Evolutionary conservation across 2,329 filamentous ascomycete genomes (phyloP).

Genomic region (Rhinocladiella similis): DNA sequence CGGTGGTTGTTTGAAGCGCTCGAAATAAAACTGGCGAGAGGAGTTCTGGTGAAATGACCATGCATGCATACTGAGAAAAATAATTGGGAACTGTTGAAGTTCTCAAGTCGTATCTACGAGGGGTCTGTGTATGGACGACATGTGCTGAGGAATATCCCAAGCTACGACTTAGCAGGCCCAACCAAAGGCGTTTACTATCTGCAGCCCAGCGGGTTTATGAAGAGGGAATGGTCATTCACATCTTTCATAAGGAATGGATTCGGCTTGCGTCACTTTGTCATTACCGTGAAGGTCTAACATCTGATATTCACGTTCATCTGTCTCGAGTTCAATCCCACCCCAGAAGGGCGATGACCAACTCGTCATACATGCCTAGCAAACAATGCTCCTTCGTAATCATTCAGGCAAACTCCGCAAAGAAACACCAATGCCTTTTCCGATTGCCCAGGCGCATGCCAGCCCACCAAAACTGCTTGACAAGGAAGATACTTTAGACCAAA

Average conservation of each 20-base stretch:
- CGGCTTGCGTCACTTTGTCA: constrained; percentile 1
- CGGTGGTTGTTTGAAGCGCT: constrained; percentile 1
- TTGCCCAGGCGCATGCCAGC: constrained; percentile 15
- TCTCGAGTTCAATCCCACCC: constrained; percentile 7
- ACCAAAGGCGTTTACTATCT: too few species aligned
- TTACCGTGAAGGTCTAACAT: constrained; percentile 14
- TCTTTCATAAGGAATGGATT: neutral
- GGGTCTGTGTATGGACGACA: too few species aligned
- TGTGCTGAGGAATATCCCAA: too few species aligned
- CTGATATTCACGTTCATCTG: constrained; percentile 15
- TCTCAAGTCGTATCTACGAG: too few species aligned
- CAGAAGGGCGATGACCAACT: neutral
- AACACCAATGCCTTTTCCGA: constrained; percentile 15
- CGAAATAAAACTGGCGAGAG: neutral
- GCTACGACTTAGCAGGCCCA: too few species aligned
- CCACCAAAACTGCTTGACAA: constrained; percentile 16
- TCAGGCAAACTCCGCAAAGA: constrained; percentile 15
- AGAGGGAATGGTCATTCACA: too few species aligned
- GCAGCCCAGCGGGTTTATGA: too few species aligned
- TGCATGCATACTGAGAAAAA: neutral
- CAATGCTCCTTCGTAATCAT: constrained; percentile 1
- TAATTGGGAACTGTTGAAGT: too few species aligned
- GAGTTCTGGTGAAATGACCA: neutral
- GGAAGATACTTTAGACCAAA: constrained; percentile 19
- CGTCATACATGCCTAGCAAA: constrained; percentile 4